Evolutionary conservation across 371 early-diverging fungal genomes (phyloP), one percentile per base, ranked within the genome.

Genomic region (Batkoa obscura): DNA sequence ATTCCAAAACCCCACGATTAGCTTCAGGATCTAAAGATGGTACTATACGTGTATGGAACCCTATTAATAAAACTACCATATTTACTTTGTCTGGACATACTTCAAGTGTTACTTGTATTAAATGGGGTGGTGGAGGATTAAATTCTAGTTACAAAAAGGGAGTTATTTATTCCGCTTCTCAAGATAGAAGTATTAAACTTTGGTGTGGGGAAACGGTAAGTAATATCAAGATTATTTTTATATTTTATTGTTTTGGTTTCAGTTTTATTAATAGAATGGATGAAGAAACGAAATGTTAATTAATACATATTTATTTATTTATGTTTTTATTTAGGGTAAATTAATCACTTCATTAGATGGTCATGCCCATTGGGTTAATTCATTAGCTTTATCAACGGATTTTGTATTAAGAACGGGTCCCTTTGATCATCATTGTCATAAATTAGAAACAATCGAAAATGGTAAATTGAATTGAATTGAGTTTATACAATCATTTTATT

Each of bases 31-130:
- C 96, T 10, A 87, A 91, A 65, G 99, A 99, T 67, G 81, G 83
- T 50, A 97, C 98, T 0, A 88, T 94, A 34, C 77, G 94, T 23
- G 80, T 99, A 38, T 99, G 98, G 98, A 87, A 98, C 68, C 78
- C 86, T 0, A 68, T 68, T 10, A 73, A 79, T 31, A 79, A 91
- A 48, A 77, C 81, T 37, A 73, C 83, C 55, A 65, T 83, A 6
- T 77, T 92, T 54, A 76, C 88, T 9, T 72, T 96, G 53, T 64
- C 91, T 31, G 80, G 86, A 60, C 98, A 94, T 68, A 88, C 94
- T 0, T 84, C 84, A 2, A 83, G 91, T 6, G 86, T 94, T 12
- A 87, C 88, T 56, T 84, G 90, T 67, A 81, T 92, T 43, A 82
- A 85, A 63, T 93, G 97, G 95, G 91, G 92, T 54, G 95, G 96